These are phyloP conservation scores for Linum tenue DNA, from an alignment of 345 rosid genomes.

Conservation along the genomic window DNA sequence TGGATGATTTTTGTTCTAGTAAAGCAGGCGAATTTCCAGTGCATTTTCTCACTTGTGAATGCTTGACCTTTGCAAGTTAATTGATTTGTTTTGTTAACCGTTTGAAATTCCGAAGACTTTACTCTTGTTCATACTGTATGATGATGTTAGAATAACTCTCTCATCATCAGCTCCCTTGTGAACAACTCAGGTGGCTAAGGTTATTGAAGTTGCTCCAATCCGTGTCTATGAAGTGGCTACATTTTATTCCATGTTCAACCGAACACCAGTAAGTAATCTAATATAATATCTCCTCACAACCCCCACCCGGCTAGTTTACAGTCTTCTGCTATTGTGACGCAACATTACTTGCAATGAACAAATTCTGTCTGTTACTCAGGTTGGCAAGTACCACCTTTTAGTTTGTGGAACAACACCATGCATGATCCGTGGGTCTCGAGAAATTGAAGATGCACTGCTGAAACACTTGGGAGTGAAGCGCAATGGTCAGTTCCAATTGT, in stretches of 20 bases:
- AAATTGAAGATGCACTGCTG: constrained; percentile 72
- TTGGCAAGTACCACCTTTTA: constrained; percentile 88
- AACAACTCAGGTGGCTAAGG: constrained; percentile 67
- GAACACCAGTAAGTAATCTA: constrained; percentile 53
- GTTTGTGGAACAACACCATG: constrained; percentile 99
- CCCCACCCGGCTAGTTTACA: neutral
- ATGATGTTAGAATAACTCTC: neutral
- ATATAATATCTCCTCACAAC: no score
- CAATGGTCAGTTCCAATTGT: constrained; percentile 46
- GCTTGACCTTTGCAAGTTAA: no score
- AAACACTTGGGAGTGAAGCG: constrained; percentile 96
- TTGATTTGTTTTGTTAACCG: no score
- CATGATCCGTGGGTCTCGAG: constrained; percentile 91
- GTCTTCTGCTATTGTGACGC: constrained; percentile 4
- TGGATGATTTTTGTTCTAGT: no score
- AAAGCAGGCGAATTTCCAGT: no score
- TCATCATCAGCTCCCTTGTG: constrained; percentile 3
- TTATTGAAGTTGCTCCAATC: constrained; percentile 82
- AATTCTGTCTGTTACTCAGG: constrained; percentile 39
- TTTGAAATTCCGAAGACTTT: neutral
- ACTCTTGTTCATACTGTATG: neutral
- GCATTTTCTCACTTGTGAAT: no score
- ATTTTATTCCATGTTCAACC: constrained; percentile 96
- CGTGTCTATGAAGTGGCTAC: constrained; percentile 97
- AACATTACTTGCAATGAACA: constrained; percentile 6